Evolutionary conservation across 768 basidiomycete species (phyloP), one percentile per base, ranked within the genome.

Genomic region (Amanita fuliginea): DNA sequence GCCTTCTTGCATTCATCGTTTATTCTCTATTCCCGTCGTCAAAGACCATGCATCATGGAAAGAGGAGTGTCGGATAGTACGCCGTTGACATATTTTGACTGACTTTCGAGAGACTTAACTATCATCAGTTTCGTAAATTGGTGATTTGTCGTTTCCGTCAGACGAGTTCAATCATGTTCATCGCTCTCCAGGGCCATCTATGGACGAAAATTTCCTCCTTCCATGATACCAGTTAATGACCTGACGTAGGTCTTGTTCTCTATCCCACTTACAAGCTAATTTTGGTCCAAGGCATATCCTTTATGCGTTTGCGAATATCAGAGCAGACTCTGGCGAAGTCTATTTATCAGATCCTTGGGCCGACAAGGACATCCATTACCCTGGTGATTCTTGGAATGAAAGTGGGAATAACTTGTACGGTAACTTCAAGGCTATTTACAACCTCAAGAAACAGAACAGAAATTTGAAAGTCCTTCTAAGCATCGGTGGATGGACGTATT

Each of bases 401-500:
- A 62, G 61, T 22, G 93, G 92, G 39, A 83, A 74, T 54, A 96
- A 98, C 64, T 77, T 98, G 14, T 98, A 95, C 58, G 94, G 94
- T 47, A 95, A 95, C 65, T 79, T 98, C 68, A 96, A 95, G 62
- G 88, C 87, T 44, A 77, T 98, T 51, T 94, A 93, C 64, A 76
- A 86, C 28, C 73, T 97, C 56, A 98, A 98, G 74, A 85, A 94
- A 61, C 64, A 76, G 54, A 72, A 96, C 53, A 77, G 92, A 46
- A 84, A 84, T 53, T 73, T 92, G 60, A 88, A 86, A 55, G 73
- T 83, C 14, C 69, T 88, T 13, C 75, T 99, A 24, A 90, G 86
- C 39, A 97, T 99, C 46, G 95, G 95, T 11, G 95, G 95, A 4
- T 97, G 92, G 92, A 87, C 90, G 0, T 94, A 92, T 61, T 92